Conservation (phyloP, 2,329 filamentous ascomycete genomes). For the Aspergillus calidoustus region DNA sequence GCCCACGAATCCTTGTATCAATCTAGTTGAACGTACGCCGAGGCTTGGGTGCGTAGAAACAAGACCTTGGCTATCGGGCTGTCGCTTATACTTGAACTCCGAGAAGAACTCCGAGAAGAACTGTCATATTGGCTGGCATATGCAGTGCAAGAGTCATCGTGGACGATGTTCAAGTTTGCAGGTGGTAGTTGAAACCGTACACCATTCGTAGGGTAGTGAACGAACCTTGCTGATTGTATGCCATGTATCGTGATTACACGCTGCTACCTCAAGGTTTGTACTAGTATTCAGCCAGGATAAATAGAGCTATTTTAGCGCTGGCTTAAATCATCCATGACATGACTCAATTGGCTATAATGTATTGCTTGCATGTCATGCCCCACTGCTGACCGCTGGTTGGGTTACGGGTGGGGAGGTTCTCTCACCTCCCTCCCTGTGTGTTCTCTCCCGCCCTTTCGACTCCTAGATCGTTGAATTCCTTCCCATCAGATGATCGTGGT, state of each 20-base stretch:
- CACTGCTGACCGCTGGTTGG: conserved; percentile 19
- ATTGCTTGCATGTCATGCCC: background rate
- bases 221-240: background rate
- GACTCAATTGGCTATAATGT: background rate
- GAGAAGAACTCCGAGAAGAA: background rate
- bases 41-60: background rate
- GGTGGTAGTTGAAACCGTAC: too few relatives aligned
- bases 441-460: conserved; percentile 4
- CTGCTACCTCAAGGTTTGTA: background rate
- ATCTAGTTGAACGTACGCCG: background rate
- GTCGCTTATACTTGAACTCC: background rate
- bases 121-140: conserved; percentile 5
- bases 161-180: background rate
- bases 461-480: background rate
- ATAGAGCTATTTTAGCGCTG: conserved; percentile 14
- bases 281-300: background rate
- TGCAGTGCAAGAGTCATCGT: conserved; percentile 1
- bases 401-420: conserved; percentile 3
- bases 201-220: background rate
- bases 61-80: background rate
- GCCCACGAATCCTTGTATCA: background rate
- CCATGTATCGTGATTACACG: background rate
- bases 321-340: conserved; percentile 10
- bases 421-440: background rate
- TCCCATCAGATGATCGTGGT: conserved; percentile 19